Evolutionary conservation across 768 basidiomycete genomes (phyloP).

Genomic region (Naganishia vaughanmartiniae): DNA sequence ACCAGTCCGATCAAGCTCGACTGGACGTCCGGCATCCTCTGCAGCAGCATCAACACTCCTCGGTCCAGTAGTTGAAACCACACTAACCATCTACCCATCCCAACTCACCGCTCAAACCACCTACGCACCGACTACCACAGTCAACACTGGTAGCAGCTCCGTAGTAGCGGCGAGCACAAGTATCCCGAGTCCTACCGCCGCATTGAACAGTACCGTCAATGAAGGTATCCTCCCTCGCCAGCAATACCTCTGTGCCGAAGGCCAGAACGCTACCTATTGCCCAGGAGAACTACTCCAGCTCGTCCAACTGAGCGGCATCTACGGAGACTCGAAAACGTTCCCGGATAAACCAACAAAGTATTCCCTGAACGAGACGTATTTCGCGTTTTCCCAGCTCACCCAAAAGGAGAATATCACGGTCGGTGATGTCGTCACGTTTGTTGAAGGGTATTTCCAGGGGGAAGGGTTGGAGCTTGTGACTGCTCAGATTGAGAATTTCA

Average conservation of each 20-base stretch:
- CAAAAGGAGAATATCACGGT: slow-evolving; percentile 59
- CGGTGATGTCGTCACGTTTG: slow-evolving; percentile 65
- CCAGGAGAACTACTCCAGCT: slow-evolving; percentile 64
- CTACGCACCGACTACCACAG: background rate
- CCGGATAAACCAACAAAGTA: slow-evolving; percentile 59
- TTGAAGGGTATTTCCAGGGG: slow-evolving; percentile 72
- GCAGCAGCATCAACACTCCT: background rate
- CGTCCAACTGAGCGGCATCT: slow-evolving; percentile 73
- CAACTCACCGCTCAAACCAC: background rate
- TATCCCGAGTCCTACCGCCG: slow-evolving; percentile 63
- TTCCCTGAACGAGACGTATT: slow-evolving; percentile 62
- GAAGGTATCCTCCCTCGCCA: slow-evolving; percentile 42
- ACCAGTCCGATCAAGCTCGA: too few species aligned
- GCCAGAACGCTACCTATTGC: slow-evolving; percentile 45
- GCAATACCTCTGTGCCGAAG: slow-evolving; percentile 45
- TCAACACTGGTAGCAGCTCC: background rate
- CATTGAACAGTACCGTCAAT: slow-evolving; percentile 54
- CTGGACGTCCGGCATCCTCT: background rate
- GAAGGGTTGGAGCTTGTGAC: slow-evolving; percentile 81
- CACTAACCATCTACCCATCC: slow-evolving; percentile 5
- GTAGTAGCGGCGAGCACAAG: slow-evolving; percentile 55
- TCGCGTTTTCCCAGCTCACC: slow-evolving; percentile 59
- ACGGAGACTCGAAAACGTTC: slow-evolving; percentile 79
- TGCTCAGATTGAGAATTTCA: slow-evolving; percentile 64
- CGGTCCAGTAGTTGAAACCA: background rate